phyloP scores from a whole-genome alignment of 1,284 basidiomycete genomes.

The Cryptococcus sp. region DNA sequence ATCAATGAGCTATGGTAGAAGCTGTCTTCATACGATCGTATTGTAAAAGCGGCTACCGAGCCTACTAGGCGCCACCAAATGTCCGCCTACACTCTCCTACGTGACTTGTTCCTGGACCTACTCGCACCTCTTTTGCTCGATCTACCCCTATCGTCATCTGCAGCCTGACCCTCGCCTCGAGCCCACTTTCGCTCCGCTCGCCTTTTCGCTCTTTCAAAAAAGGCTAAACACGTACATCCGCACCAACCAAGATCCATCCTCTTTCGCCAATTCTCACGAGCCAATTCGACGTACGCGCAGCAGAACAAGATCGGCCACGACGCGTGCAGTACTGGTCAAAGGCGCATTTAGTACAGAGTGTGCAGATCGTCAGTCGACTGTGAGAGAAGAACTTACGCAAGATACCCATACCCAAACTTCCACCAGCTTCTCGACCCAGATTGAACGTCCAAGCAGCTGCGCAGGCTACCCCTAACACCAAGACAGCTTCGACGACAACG shows the following conservation, averaged over 20 bases:
- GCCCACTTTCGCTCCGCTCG: slow-evolving; percentile 10
- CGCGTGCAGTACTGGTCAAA: slow-evolving; percentile 10
- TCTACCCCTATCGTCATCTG: too few relatives aligned
- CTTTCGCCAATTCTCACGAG: slow-evolving; percentile 7
- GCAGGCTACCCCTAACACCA: slow-evolving; percentile 16
- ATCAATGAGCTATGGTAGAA: too few relatives aligned
- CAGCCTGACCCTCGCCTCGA: too few relatives aligned
- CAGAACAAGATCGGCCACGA: slow-evolving; percentile 12
- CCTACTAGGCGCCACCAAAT: too few relatives aligned
- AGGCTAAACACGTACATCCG: slow-evolving; percentile 10
- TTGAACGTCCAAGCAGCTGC: slow-evolving; percentile 7
- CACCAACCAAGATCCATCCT: slow-evolving; percentile 10
- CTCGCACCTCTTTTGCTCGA: too few relatives aligned
- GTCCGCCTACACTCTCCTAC: too few relatives aligned
- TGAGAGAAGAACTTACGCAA: slow-evolving; percentile 11
- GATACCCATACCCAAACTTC: slow-evolving; percentile 10
- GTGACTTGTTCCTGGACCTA: too few relatives aligned
- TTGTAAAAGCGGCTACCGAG: too few relatives aligned
- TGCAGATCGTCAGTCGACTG: background rate
- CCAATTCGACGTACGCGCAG: slow-evolving; percentile 12
- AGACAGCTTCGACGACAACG: slow-evolving; percentile 11
- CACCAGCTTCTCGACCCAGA: slow-evolving; percentile 3
- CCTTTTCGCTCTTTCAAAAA: background rate
- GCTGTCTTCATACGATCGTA: too few relatives aligned
- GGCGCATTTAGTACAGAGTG: background rate